Evolutionary conservation across 2,329 filamentous ascomycete species (phyloP).

Genomic region (Dothistroma pini): DNA sequence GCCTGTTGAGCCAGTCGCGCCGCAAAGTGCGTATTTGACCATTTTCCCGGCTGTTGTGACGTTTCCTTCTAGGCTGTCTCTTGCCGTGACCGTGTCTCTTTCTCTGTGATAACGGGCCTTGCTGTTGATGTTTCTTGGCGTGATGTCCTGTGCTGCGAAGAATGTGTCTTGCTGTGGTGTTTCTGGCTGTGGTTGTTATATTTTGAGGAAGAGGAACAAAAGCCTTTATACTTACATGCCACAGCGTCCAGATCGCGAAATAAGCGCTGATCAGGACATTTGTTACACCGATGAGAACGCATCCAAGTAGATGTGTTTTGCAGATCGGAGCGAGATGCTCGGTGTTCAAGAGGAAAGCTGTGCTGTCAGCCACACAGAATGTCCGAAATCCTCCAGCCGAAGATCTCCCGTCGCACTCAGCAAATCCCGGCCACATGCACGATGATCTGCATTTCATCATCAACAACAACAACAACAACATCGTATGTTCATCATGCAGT

Average conservation of each 20-base stretch:
- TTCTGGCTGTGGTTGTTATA: neutral
- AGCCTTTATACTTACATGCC: neutral
- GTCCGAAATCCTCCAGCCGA: neutral
- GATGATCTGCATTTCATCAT: too few relatives aligned
- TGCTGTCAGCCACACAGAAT: neutral
- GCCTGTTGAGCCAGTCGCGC: constrained; percentile 23
- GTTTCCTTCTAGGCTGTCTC: too few relatives aligned
- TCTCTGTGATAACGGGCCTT: too few relatives aligned
- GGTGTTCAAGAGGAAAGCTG: neutral
- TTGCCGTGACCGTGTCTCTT: too few relatives aligned
- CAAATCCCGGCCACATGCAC: neutral
- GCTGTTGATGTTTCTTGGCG: too few relatives aligned
- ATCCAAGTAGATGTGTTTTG: neutral
- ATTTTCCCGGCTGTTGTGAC: neutral
- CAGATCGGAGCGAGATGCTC: neutral
- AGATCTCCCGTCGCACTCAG: neutral
- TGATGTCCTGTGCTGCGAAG: too few relatives aligned
- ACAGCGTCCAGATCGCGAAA: neutral
- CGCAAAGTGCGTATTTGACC: constrained; percentile 17
- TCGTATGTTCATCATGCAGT: too few relatives aligned
- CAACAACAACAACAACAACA: too few relatives aligned
- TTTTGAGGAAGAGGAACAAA: neutral
- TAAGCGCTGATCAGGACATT: neutral
- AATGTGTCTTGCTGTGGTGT: neutral
- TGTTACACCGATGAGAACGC: neutral